Conservation (phyloP, 805 yeast genomes). For the Zygotorulaspora sp. region DNA sequence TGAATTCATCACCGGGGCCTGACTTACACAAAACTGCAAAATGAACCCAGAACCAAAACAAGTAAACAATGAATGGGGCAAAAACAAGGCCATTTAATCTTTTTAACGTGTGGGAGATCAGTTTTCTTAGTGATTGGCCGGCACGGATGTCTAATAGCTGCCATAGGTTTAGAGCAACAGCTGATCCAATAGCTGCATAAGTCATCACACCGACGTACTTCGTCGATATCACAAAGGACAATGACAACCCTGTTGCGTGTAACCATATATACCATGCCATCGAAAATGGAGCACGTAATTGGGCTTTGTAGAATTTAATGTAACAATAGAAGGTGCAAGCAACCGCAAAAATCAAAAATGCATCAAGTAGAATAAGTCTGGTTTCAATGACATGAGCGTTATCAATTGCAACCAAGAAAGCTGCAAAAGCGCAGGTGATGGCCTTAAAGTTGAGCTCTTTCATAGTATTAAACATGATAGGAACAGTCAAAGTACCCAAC, state of each 20-base stretch:
- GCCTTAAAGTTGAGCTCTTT: constrained; percentile 79
- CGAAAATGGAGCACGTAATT: constrained; percentile 62
- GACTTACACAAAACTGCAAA: constrained; percentile 75
- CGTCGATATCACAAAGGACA: constrained; percentile 90
- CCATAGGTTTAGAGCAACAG: constrained; percentile 87
- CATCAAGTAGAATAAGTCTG: constrained; percentile 85
- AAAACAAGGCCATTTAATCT: constrained; percentile 68
- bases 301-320: constrained; percentile 67
- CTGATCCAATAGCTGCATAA: constrained; percentile 79
- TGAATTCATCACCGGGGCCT: constrained; percentile 93
- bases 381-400: constrained; percentile 90
- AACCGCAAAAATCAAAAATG: constrained; percentile 78
- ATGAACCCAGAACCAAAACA: constrained; percentile 90
- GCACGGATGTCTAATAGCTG: constrained; percentile 64
- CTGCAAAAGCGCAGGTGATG: constrained; percentile 71
- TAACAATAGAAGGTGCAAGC: constrained; percentile 76
- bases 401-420: constrained; percentile 74
- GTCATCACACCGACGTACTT: constrained; percentile 96
- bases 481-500: constrained; percentile 79
- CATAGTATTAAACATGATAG: constrained; percentile 77
- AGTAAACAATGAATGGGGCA: constrained; percentile 75
- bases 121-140: constrained; percentile 54
- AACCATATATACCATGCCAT: constrained; percentile 86
- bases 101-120: constrained; percentile 67
- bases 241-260: constrained; percentile 70